These are phyloP conservation scores for Shiraia sp. DNA, from an alignment of 2,329 filamentous ascomycete species.

Conservation along the genomic window DNA sequence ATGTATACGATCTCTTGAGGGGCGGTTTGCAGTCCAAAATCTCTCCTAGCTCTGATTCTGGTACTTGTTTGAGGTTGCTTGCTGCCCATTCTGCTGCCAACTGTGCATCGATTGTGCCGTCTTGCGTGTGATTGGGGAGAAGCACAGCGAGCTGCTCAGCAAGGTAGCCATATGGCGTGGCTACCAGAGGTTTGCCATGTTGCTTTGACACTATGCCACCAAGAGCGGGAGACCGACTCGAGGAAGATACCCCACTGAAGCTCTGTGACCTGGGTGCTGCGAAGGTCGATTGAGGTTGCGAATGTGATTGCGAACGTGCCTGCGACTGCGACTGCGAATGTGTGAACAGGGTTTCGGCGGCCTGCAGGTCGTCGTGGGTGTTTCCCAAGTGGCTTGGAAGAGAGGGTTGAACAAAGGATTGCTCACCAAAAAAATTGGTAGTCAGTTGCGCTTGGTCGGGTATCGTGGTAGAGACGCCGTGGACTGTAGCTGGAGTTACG, in stretches of 20 bases:
- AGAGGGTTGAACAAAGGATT: conserved; percentile 15
- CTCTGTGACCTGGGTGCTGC: conserved; percentile 21
- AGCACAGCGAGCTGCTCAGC: conserved; percentile 36
- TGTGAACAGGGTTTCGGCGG: conserved; percentile 37
- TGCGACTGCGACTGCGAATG: conserved; percentile 23
- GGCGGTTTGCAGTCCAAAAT: conserved; percentile 13
- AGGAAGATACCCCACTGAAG: conserved; percentile 19
- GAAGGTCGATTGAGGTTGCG: conserved; percentile 13
- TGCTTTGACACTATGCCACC: conserved; percentile 8
- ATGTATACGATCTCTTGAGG: conserved; percentile 39
- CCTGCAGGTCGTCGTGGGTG: conserved; percentile 38
- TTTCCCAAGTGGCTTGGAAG: conserved; percentile 22
- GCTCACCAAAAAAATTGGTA: conserved; percentile 29
- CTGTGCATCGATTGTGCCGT: conserved; percentile 33
- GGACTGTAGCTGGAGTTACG: conserved; percentile 36
- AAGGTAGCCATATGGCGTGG: conserved; percentile 30
- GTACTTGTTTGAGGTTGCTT: conserved; percentile 20
- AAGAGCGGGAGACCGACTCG: conserved; percentile 4
- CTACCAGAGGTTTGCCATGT: conserved; percentile 18
- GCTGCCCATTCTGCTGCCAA: conserved; percentile 32
- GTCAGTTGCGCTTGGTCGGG: conserved; percentile 38
- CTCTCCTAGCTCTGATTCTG: conserved; percentile 22
- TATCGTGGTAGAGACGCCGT: conserved; percentile 40
- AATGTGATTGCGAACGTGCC: too few species aligned
- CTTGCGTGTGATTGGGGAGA: conserved; percentile 32